These are phyloP conservation scores for Fusarium penzigii DNA, from an alignment of 2,329 filamentous ascomycete species.

Conservation along the genomic window DNA sequence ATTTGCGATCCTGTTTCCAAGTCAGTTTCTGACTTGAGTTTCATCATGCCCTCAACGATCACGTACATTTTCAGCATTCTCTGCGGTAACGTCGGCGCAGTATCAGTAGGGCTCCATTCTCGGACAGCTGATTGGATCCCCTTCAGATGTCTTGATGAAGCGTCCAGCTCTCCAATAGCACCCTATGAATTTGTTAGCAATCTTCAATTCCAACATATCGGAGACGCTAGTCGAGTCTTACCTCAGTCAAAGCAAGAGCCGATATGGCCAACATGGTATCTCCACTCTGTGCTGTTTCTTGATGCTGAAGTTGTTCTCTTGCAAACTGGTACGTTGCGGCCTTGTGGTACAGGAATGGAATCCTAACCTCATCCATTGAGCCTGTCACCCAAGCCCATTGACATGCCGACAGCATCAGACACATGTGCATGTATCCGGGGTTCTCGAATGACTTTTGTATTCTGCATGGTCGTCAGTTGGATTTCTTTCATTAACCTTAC, in stretches of 20 bases:
- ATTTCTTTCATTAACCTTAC: not conserved
- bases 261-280: conserved; percentile 46
- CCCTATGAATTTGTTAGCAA: conserved; percentile 33
- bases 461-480: conserved; percentile 29
- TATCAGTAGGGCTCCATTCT: conserved; percentile 21
- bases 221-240: conserved; percentile 20
- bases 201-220: not conserved
- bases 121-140: conserved; percentile 36
- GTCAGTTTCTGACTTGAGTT: conserved; percentile 13
- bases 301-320: conserved; percentile 42
- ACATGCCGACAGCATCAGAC: conserved; percentile 45
- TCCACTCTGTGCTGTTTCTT: conserved; percentile 40
- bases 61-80: conserved; percentile 45
- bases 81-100: conserved; percentile 38
- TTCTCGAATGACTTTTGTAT: conserved; percentile 46
- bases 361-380: conserved; percentile 45
- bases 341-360: conserved; percentile 49
- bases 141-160: conserved; percentile 44
- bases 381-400: conserved; percentile 50
- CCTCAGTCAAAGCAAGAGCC: conserved; percentile 46
- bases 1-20: conserved; percentile 39
- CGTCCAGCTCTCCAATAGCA: conserved; percentile 44
- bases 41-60: conserved; percentile 1
- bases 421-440: conserved; percentile 47
- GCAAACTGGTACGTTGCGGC: conserved; percentile 48